These are phyloP conservation scores for Neltuma alba DNA, from an alignment of 306 rosid genomes.

Conservation along the genomic window DNA sequence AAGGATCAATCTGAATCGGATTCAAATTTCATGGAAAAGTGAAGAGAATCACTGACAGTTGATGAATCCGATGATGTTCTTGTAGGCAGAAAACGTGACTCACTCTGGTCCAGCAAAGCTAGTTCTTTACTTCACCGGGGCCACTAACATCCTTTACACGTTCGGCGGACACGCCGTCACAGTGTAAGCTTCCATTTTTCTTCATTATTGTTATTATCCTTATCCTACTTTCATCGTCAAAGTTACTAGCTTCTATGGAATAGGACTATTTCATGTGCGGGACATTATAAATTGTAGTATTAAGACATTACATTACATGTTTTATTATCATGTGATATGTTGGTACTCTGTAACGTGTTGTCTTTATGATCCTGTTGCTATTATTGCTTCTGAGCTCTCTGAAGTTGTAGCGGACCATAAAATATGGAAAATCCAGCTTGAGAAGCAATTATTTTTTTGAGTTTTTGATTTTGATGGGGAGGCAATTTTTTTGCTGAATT, in stretches of 20 bases:
- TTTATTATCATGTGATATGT: background rate
- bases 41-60: background rate
- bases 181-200: conserved; percentile 58
- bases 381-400: background rate
- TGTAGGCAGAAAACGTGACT: conserved; percentile 66
- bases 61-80: conserved; percentile 2
- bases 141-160: conserved; percentile 94
- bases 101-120: conserved; percentile 77
- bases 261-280: background rate
- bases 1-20: background rate
- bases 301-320: background rate
- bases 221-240: background rate
- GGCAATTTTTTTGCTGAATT: background rate
- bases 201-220: background rate
- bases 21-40: background rate
- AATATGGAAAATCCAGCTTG: background rate
- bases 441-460: background rate
- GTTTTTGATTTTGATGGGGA: background rate
- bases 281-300: background rate
- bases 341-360: background rate
- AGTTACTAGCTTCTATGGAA: background rate
- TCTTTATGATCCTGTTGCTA: background rate
- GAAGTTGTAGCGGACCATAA: background rate
- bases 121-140: conserved; percentile 96
- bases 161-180: conserved; percentile 99